Percentiles rank a stretch among this genome's conserved stretches.
phyloP scores from a whole-genome alignment of 106 monocot genomes.

The Dendrobium nobile region DNA sequence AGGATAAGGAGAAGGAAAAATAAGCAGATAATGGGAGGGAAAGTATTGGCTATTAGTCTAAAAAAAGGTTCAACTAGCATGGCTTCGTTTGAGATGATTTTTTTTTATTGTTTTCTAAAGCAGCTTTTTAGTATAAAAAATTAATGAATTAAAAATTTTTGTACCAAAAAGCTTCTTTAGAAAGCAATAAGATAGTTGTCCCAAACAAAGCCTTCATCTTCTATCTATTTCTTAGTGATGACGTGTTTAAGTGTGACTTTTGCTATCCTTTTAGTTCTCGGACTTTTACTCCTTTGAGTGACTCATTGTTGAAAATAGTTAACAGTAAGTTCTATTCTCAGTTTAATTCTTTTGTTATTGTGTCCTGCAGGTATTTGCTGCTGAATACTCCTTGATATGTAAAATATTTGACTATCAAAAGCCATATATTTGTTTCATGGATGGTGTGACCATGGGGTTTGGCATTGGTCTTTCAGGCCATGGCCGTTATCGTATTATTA shows the following conservation, averaged over 20 bases:
- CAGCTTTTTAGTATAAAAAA: no score
- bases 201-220: neutral
- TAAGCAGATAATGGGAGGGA: no score
- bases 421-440: slow-evolving; percentile 92
- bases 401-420: slow-evolving; percentile 76
- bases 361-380: slow-evolving; percentile 74
- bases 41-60: no score
- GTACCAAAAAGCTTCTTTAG: no score
- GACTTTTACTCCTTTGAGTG: neutral
- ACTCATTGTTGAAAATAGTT: neutral
- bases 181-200: no score
- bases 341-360: slow-evolving; percentile 2
- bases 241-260: neutral
- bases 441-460: slow-evolving; percentile 99
- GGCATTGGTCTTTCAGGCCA: slow-evolving; percentile 98
- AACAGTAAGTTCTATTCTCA: neutral
- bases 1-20: no score
- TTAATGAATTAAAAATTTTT: no score
- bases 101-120: no score
- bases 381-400: slow-evolving; percentile 95
- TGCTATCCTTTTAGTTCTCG: neutral
- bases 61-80: no score
- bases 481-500: slow-evolving; percentile 81
- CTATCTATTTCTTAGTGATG: neutral
- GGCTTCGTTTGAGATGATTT: no score